phyloP scores from a whole-genome alignment of 2,329 filamentous ascomycete genomes.

The Coniochaeta prunicola region DNA sequence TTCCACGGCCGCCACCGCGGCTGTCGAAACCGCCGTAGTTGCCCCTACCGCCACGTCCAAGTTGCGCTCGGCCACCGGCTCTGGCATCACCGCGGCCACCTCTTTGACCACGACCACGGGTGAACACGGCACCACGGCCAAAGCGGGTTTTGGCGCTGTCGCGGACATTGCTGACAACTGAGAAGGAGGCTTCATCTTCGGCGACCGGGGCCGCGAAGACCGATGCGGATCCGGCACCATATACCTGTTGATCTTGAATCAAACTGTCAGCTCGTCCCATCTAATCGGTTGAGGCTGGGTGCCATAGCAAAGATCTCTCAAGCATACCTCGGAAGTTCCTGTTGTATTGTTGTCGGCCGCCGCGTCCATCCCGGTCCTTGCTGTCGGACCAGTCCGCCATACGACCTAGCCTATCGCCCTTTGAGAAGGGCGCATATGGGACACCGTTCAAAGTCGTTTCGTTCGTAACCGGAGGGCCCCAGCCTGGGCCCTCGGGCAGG shows the following conservation, averaged over 20 bases:
- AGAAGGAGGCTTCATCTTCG: constrained; percentile 97
- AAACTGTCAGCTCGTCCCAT: constrained; percentile 10
- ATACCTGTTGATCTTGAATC: constrained; percentile 81
- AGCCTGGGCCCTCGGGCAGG: constrained; percentile 69
- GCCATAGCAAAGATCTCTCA: background rate
- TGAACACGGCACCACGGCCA: constrained; percentile 74
- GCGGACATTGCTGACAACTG: constrained; percentile 91
- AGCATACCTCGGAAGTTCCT: constrained; percentile 79
- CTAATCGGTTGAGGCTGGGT: background rate
- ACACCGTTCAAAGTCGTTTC: constrained; percentile 92
- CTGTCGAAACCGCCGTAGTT: constrained; percentile 58
- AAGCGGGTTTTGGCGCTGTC: constrained; percentile 82
- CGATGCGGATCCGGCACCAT: constrained; percentile 80
- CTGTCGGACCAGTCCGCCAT: constrained; percentile 99
- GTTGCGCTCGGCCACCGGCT: constrained; percentile 54
- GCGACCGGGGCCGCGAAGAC: constrained; percentile 79
- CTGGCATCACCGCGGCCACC: constrained; percentile 58
- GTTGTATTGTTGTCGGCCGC: constrained; percentile 82
- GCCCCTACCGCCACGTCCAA: constrained; percentile 57
- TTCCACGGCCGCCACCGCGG: constrained; percentile 57
- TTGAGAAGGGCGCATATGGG: constrained; percentile 95
- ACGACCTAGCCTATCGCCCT: constrained; percentile 95
- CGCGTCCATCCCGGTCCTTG: constrained; percentile 70
- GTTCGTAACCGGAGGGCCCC: constrained; percentile 76
- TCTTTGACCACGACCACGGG: constrained; percentile 74